Conservation (phyloP, 441 rosid species). For the Adansonia madagascariensis region DNA sequence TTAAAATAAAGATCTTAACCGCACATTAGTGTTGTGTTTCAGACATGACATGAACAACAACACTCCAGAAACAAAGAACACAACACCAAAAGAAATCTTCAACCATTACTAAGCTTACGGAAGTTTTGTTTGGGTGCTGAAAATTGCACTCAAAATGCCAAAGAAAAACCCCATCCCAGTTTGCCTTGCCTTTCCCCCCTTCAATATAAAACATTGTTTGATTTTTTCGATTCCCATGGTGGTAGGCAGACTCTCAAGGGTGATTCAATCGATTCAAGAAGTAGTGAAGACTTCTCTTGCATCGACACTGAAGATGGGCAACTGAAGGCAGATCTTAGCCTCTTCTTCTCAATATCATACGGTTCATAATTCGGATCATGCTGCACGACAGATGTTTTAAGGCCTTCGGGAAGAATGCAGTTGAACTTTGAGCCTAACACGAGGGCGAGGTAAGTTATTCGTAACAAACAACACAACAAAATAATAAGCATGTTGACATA, state of each 20-base stretch:
- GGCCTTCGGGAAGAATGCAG: conserved; percentile 68
- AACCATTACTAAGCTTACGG: background rate
- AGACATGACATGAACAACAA: conserved; percentile 3
- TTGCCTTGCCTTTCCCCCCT: conserved; percentile 58
- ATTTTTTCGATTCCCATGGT: conserved; percentile 58
- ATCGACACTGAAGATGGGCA: conserved; percentile 62
- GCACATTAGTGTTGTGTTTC: conserved; percentile 4
- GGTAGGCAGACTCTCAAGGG: conserved; percentile 62
- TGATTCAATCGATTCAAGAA: conserved; percentile 36
- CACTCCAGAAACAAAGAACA: conserved; percentile 16
- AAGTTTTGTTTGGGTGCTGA: background rate
- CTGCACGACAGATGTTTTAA: conserved; percentile 51
- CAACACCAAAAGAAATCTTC: conserved; percentile 12
- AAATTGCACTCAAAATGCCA: background rate
- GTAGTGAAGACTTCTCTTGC: conserved; percentile 57
- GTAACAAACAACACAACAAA: background rate
- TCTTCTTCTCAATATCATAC: conserved; percentile 54
- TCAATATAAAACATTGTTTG: conserved; percentile 53
- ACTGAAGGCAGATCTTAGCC: conserved; percentile 50
- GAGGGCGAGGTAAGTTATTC: background rate
- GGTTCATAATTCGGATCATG: conserved; percentile 46
- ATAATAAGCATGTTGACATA: background rate
- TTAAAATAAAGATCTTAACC: background rate
- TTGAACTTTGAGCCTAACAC: conserved; percentile 66
- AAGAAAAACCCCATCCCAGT: background rate